Percentiles rank a stretch among this genome's conserved stretches.
These are phyloP conservation scores for Fagopyrum tataricum DNA, from an alignment of 148 eudicot genomes.

Conservation along the genomic window DNA sequence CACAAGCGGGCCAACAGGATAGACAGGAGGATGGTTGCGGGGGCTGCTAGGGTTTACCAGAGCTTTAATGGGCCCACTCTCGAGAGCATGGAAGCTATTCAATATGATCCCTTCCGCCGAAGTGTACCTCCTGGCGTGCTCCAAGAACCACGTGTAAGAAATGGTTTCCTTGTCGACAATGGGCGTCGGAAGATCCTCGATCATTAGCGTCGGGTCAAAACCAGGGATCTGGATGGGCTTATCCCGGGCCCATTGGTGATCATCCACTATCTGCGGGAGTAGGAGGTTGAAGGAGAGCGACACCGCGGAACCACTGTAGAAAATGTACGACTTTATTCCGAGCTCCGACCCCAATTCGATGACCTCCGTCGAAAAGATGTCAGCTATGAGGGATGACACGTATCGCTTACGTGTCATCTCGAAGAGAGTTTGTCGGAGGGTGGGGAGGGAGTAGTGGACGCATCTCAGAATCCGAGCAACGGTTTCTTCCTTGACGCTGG, in stretches of 20 bases:
- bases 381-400: neutral
- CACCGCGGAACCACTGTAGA: neutral
- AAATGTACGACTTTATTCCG: neutral
- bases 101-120: neutral
- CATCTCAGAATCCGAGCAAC: neutral
- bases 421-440: neutral
- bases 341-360: neutral
- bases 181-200: neutral
- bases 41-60: neutral
- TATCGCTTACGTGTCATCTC: neutral
- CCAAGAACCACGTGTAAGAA: neutral
- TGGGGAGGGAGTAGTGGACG: neutral
- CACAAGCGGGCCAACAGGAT: slow-evolving; percentile 5
- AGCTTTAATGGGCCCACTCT: neutral
- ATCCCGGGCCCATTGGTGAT: neutral
- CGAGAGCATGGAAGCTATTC: slow-evolving; percentile 6
- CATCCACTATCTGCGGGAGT: neutral
- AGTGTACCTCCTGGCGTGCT: neutral
- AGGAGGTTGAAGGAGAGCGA: neutral
- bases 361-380: neutral
- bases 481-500: neutral
- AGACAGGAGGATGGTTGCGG: neutral
- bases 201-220: neutral
- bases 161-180: neutral
- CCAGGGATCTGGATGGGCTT: neutral